These are phyloP conservation scores for Aspergillaceae sp. DNA, from an alignment of 2,329 filamentous ascomycete genomes.

Conservation along the genomic window DNA sequence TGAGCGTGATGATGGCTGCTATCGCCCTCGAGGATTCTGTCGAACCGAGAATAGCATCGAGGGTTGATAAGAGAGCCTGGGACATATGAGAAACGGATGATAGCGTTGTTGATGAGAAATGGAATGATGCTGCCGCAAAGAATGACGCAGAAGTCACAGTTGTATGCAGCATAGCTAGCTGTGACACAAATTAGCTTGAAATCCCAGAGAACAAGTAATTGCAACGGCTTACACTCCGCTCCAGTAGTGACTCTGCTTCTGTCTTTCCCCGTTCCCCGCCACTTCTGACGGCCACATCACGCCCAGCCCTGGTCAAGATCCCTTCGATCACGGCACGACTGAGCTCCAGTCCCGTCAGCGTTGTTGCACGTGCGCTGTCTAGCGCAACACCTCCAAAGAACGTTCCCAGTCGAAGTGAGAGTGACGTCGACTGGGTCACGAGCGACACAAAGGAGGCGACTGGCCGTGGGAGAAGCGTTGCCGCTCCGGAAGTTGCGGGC, in stretches of 20 bases:
- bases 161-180: conserved; percentile 37
- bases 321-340: conserved; percentile 38
- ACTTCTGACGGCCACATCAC: conserved; percentile 35
- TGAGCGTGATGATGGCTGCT: conserved; percentile 40
- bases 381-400: conserved; percentile 37
- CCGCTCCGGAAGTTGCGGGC: conserved; percentile 22
- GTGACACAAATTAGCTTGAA: conserved; percentile 9
- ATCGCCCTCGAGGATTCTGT: conserved; percentile 42
- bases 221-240: conserved; percentile 34
- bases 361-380: conserved; percentile 37
- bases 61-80: conserved; percentile 36
- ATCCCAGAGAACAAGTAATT: conserved; percentile 1
- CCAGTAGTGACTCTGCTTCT: conserved; percentile 38
- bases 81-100: conserved; percentile 36
- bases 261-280: conserved; percentile 40
- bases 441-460: conserved; percentile 38
- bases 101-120: conserved; percentile 37
- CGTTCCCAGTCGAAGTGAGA: conserved; percentile 36
- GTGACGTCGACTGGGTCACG: conserved; percentile 37
- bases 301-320: conserved; percentile 36
- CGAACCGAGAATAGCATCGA: conserved; percentile 41
- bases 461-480: conserved; percentile 33
- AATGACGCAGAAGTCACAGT: conserved; percentile 41
- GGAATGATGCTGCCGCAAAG: conserved; percentile 39
- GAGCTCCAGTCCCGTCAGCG: conserved; percentile 37